Percentiles rank a stretch among this genome's conserved stretches.
These are phyloP conservation scores for Candida xyloterini DNA, from an alignment of 805 yeast species.

Conservation along the genomic window DNA sequence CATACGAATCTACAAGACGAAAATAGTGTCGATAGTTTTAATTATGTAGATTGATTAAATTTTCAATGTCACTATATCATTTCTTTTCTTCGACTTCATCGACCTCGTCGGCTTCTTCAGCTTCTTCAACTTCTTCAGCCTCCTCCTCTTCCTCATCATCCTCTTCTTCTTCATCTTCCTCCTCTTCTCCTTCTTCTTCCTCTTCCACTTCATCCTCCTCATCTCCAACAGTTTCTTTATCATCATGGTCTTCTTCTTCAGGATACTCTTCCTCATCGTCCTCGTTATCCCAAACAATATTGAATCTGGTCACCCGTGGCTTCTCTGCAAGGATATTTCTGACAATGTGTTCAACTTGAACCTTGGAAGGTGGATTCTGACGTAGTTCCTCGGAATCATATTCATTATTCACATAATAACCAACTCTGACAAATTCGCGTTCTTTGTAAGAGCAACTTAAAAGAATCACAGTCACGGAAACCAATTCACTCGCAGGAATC, in stretches of 20 bases:
- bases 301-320: conserved; percentile 95
- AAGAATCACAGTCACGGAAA: conserved; percentile 90
- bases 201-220: conserved; percentile 47
- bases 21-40: not conserved
- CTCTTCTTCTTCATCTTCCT: conserved; percentile 17
- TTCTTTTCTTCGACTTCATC: conserved; percentile 28
- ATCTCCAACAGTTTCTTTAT: conserved; percentile 53
- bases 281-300: conserved; percentile 90
- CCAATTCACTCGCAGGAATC: conserved; percentile 94
- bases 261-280: conserved; percentile 67
- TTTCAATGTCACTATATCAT: conserved; percentile 10
- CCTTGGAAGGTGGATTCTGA: conserved; percentile 90
- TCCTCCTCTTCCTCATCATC: conserved; percentile 32
- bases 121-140: conserved; percentile 26
- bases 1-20: conserved; percentile 24
- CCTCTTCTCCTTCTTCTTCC: conserved; percentile 42
- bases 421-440: conserved; percentile 93
- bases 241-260: conserved; percentile 55
- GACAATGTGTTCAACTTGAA: conserved; percentile 89
- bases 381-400: conserved; percentile 90
- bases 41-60: conserved; percentile 1
- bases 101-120: conserved; percentile 23
- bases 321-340: conserved; percentile 94
- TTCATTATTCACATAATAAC: conserved; percentile 96
- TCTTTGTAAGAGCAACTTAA: conserved; percentile 92